These are phyloP conservation scores for Chaetomium tenue DNA, from an alignment of 495 filamentous ascomycete species.

Conservation along the genomic window DNA sequence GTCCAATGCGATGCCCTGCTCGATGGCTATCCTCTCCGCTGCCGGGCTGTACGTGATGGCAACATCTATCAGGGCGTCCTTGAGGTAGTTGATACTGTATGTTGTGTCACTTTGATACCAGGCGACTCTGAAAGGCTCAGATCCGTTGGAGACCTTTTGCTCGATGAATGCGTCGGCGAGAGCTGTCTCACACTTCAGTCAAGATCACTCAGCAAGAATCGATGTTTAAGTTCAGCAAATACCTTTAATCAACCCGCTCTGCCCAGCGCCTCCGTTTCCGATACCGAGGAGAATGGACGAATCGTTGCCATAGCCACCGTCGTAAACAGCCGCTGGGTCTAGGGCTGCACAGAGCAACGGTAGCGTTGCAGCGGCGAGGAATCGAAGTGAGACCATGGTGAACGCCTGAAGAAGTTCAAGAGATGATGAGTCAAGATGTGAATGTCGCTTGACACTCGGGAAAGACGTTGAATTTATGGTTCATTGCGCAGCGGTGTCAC, in stretches of 20 bases:
- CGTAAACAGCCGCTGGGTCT: background rate
- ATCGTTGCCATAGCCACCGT: background rate
- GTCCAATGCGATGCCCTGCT: slow-evolving; percentile 2
- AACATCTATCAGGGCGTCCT: background rate
- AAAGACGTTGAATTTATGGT: background rate
- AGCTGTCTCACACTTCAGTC: background rate
- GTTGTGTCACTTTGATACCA: slow-evolving; percentile 11
- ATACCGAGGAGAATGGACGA: slow-evolving; percentile 8
- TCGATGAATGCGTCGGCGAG: slow-evolving; percentile 11
- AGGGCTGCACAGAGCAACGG: background rate
- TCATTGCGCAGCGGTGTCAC: background rate
- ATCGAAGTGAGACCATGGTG: background rate
- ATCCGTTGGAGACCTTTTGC: slow-evolving; percentile 6
- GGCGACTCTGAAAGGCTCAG: background rate
- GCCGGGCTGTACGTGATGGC: slow-evolving; percentile 3
- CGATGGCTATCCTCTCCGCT: slow-evolving; percentile 3
- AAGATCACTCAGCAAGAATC: background rate
- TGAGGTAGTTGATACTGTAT: slow-evolving; percentile 11
- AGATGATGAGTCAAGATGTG: background rate
- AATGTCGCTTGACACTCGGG: background rate
- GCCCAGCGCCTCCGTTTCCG: slow-evolving; percentile 11
- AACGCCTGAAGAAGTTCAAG: background rate
- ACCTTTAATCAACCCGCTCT: slow-evolving; percentile 11
- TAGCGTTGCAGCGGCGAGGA: background rate
- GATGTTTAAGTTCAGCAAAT: background rate